Evolutionary conservation across 441 rosid species (phyloP), one percentile per base, ranked within the genome.

Genomic region (Adansonia madagascariensis): DNA sequence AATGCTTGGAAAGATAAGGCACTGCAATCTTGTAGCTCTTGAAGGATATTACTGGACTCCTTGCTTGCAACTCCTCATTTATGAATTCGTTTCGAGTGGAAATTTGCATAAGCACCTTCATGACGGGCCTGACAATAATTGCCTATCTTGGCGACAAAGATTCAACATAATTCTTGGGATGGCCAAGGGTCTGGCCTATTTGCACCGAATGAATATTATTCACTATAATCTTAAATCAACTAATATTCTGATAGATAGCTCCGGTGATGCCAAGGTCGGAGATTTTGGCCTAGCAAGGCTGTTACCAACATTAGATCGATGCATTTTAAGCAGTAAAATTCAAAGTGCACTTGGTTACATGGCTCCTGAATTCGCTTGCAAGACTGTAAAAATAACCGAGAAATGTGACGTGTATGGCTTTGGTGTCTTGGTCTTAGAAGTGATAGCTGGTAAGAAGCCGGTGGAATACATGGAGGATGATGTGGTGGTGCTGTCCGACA

Each of bases 381-480:
- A 90, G 69, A 94, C 99, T 0, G 98, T 96, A 76, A 96, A 92
- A 82, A 92, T 96, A 85, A 96, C 99, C 0, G 93, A 92, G 78
- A 96, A 94, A 83, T 91, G 97, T 20, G 98, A 96, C 56, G 95
- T 96, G 20, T 96, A 96, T 52, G 99, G 98, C 43, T 96, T 94
- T 35, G 99, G 99, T 10, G 78, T 96, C 56, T 82, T 96, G 83
- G 90, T 94, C 64, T 85, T 96, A 73, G 98, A 96, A 85, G 86
- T 92, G 78, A 91, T 94, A 66, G 91, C 96, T 0, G 99, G 98
- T 47, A 91, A 85, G 87, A 92, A 89, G 81, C 99, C 99, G 0
- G 98, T 96, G 80, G 99, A 96, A 59, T 96, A 94, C 79, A 91
- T 94, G 89, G 99, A 96, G 88, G 99, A 96, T 49, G 98, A 94